Conservation (phyloP, 176 grass and related monocot species). For the Aegilops tauschii region DNA sequence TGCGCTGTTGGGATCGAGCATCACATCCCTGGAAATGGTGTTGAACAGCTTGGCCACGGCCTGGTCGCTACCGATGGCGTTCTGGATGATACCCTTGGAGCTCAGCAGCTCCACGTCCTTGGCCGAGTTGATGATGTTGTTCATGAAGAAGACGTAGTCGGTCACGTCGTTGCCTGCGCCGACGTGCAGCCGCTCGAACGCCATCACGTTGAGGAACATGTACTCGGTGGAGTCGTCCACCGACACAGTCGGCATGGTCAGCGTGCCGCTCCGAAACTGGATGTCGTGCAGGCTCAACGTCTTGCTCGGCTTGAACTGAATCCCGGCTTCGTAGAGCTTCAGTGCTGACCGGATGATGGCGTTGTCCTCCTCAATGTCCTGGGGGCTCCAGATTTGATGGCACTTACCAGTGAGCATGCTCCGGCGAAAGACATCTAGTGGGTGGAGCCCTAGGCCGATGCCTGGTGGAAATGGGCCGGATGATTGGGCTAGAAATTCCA, state of each 20-base stretch:
- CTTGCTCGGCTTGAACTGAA: slow-evolving; percentile 35
- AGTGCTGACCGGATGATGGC: slow-evolving; percentile 51
- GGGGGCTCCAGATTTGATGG: not conserved
- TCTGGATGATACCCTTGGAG: not conserved
- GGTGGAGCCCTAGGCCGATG: slow-evolving; percentile 36
- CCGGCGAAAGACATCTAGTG: slow-evolving; percentile 47
- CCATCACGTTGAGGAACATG: slow-evolving; percentile 84
- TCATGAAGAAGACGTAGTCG: not conserved
- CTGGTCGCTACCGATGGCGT: not conserved
- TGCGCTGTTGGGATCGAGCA: not conserved
- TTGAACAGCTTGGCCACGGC: not conserved
- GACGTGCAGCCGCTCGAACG: slow-evolving; percentile 73
- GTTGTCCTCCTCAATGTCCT: not conserved
- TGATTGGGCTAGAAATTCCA: slow-evolving; percentile 26
- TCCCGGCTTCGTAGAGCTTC: slow-evolving; percentile 54
- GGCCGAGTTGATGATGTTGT: not conserved
- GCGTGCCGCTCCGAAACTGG: not conserved
- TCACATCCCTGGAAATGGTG: not conserved
- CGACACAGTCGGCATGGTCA: slow-evolving; percentile 43
- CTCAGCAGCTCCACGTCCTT: not conserved
- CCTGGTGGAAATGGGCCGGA: not conserved
- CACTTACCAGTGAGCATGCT: slow-evolving; percentile 33
- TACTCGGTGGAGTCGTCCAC: slow-evolving; percentile 81
- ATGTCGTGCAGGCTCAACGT: not conserved
- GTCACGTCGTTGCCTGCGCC: slow-evolving; percentile 70